These are phyloP conservation scores for Trametes cinnabarina DNA, from an alignment of 768 basidiomycete genomes.

Conservation along the genomic window DNA sequence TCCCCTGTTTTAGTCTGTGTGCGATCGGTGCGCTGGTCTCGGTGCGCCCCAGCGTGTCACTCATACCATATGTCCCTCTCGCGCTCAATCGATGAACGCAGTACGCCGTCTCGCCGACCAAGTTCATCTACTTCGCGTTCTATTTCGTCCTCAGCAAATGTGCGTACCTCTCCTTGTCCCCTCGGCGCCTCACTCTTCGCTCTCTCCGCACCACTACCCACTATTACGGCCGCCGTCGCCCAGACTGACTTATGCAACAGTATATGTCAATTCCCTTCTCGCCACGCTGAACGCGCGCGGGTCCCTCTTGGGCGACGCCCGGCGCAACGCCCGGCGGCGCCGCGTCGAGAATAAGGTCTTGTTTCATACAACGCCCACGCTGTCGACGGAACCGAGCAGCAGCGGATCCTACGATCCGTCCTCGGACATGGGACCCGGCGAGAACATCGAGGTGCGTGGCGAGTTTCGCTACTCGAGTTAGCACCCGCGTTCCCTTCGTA, in stretches of 20 bases:
- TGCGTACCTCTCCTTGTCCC: not conserved
- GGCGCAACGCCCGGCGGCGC: not conserved
- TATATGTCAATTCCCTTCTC: conserved; percentile 24
- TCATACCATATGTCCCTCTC: not conserved
- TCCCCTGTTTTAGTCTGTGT: conserved; percentile 5
- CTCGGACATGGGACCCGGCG: not conserved
- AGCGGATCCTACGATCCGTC: not conserved
- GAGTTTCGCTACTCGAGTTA: no score
- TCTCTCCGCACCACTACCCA: not conserved
- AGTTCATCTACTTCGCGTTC: conserved; percentile 21
- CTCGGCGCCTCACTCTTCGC: not conserved
- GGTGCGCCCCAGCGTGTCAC: not conserved
- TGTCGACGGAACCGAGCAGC: conserved; percentile 4
- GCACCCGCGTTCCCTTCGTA: not conserved
- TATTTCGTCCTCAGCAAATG: conserved; percentile 21
- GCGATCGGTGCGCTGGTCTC: conserved; percentile 17
- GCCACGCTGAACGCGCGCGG: conserved; percentile 23
- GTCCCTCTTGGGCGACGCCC: conserved; percentile 8
- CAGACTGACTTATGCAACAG: not conserved
- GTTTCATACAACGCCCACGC: conserved; percentile 3
- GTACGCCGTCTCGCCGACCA: conserved; percentile 10
- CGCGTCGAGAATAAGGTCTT: not conserved
- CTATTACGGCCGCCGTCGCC: not conserved
- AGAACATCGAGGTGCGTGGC: conserved; percentile 13
- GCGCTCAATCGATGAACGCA: no score